A percentile compares a stretch with the other conserved stretches of the same genome.
Evolutionary conservation across 2,329 filamentous ascomycete genomes (phyloP).

Genomic region (Fusarium acutatum): DNA sequence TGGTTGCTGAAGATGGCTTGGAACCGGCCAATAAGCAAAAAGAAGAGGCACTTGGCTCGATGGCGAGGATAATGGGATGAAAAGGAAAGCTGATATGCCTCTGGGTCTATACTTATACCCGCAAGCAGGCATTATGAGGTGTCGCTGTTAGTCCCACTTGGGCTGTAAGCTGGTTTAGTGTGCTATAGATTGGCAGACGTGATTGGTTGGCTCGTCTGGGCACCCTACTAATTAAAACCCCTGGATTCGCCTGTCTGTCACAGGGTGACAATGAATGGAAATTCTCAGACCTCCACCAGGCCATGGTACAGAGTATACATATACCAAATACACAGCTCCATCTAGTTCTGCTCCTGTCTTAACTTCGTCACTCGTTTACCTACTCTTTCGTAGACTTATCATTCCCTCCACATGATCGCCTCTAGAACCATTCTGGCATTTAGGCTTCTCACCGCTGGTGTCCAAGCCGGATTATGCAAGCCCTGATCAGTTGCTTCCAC

Average conservation of each 20-base stretch:
- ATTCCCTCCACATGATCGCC: background rate
- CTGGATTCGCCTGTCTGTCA: too few species aligned
- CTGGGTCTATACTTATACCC: background rate
- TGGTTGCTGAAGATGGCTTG: fast-evolving
- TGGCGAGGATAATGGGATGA: background rate
- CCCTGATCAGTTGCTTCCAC: fast-evolving
- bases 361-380: background rate
- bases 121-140: background rate
- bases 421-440: fast-evolving
- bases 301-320: too few species aligned
- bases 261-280: too few species aligned
- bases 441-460: background rate
- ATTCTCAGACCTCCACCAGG: background rate
- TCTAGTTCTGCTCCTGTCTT: background rate
- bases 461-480: background rate
- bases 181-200: fast-evolving
- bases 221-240: background rate
- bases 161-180: background rate
- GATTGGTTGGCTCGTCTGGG: background rate
- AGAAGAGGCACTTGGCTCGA: fast-evolving
- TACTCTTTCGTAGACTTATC: background rate
- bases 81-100: background rate
- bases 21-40: fast-evolving
- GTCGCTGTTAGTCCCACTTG: background rate
- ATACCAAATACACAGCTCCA: too few species aligned